Base-by-base conservation (phyloP, 768 basidiomycete species). In the Fomitopsis pulvina region DNA sequence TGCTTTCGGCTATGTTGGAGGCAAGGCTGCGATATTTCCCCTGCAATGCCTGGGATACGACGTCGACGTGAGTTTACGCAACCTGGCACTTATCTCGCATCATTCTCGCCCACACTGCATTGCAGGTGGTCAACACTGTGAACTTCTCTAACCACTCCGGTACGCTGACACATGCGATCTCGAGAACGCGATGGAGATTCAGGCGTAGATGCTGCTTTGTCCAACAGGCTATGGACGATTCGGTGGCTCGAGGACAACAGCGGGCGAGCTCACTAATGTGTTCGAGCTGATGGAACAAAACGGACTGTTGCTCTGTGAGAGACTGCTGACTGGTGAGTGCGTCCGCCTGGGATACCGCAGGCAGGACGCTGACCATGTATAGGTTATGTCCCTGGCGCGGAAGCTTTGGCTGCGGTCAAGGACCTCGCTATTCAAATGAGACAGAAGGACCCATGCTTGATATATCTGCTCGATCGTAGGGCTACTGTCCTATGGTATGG, bases 121-220 rank as follows among this genome's bases (percentile, higher is more conserved):
- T 26, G 39, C 63, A 89, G 87, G 78, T 86, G 48, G 78, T 95
- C 20, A 94, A 93, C 62, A 92, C 92, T 1, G 94, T 97, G 30
- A 88, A 96, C 60, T 97, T 88, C 64, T 90, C 90, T 7, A 99
- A 98, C 58, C 95, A 99, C 64, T 77, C 92, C 5, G 93, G 92
- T 88, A 48, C 48, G 74, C 58, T 4, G 9, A n/a, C n/a, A n/a
- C 42, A 6, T 43, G 10, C 28, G 3, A 41, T 21, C 21, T 18
- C 12, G 14, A 5, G 26, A 6, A 26, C 41, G 8, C 25, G n/a
- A 45, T 26, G 18, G 39, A 12, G 22, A 24, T 16, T 25, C 27
- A 24, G 25, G 26, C 14, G n/a, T 24, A 28, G 27, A 29, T 11
- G 25, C 24, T 14, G n/a, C 18, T 11, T 20, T 39, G 42, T 11